Evolutionary conservation across 768 basidiomycete genomes (phyloP).

Genomic region (Dendrothele bispora): DNA sequence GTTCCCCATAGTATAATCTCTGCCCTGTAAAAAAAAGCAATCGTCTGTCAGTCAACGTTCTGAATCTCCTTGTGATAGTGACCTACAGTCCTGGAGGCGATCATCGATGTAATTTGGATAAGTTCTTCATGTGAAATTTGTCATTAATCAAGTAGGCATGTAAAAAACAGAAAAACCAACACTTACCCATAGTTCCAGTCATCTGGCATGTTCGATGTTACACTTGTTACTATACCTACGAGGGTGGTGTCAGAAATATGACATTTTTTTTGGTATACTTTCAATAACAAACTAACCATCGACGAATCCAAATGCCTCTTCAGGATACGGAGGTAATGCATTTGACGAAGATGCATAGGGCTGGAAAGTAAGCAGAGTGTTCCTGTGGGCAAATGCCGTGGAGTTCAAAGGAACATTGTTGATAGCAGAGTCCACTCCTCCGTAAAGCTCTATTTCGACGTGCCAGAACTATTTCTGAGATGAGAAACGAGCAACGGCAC

Average conservation of each 20-base stretch:
- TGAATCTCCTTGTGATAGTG: background rate
- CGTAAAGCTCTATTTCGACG: constrained; percentile 42
- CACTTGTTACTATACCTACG: constrained; percentile 31
- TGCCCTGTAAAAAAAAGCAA: constrained; percentile 25
- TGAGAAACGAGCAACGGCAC: background rate
- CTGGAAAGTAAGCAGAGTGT: constrained; percentile 46
- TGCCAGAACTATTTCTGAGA: constrained; percentile 28
- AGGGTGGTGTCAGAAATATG: too few species aligned
- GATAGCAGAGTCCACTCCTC: constrained; percentile 45
- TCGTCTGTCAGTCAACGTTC: background rate
- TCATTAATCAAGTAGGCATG: background rate
- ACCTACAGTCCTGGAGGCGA: constrained; percentile 33
- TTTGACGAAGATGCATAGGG: constrained; percentile 45
- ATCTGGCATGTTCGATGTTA: constrained; percentile 35
- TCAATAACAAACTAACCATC: too few species aligned
- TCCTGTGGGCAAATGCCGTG: constrained; percentile 47
- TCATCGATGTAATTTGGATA: constrained; percentile 50
- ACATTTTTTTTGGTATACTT: too few species aligned
- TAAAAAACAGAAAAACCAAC: too few species aligned
- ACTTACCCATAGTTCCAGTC: constrained; percentile 40
- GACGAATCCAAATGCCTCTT: constrained; percentile 42
- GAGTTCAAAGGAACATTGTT: constrained; percentile 37
- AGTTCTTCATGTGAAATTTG: too few species aligned
- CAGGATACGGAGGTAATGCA: constrained; percentile 40
- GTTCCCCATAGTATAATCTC: constrained; percentile 29